Evolutionary conservation across 495 filamentous ascomycete genomes (phyloP).

Genomic region (Aspergillus haitiensis): DNA sequence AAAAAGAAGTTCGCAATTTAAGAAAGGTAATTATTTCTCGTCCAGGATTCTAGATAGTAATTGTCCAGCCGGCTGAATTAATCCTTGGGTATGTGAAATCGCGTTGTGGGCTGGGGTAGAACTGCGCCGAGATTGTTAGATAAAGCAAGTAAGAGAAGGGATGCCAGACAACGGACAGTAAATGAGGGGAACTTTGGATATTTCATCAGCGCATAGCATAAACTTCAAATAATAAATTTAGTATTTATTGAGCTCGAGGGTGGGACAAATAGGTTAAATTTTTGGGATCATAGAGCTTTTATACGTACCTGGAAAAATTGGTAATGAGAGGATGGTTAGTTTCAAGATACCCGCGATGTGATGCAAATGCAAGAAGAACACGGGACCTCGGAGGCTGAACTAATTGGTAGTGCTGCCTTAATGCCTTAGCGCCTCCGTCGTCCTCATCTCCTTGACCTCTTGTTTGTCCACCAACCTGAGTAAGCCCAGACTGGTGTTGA

Average conservation of each 20-base stretch:
- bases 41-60: too few species aligned
- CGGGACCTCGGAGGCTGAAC: slow-evolving; percentile 24
- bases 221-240: not conserved
- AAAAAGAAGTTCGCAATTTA: too few species aligned
- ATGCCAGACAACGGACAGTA: slow-evolving; percentile 1
- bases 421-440: slow-evolving; percentile 29
- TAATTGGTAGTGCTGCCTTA: slow-evolving; percentile 1
- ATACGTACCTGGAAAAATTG: slow-evolving; percentile 2
- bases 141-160: not conserved
- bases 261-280: not conserved
- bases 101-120: not conserved
- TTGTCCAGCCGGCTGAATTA: too few species aligned
- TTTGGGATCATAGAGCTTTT: not conserved
- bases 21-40: too few species aligned
- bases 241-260: not conserved
- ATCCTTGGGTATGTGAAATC: not conserved
- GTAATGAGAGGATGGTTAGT: slow-evolving; percentile 19
- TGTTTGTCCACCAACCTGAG: not conserved
- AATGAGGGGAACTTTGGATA: not conserved
- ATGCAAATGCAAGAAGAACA: slow-evolving; percentile 26
- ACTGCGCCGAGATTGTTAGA: not conserved
- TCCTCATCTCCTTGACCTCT: not conserved
- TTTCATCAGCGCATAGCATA: not conserved
- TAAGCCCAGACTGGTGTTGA: too few species aligned
- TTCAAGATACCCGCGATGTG: slow-evolving; percentile 26